phyloP scores from a whole-genome alignment of 2,329 filamentous ascomycete genomes.

The Botrytis pseudocinerea region DNA sequence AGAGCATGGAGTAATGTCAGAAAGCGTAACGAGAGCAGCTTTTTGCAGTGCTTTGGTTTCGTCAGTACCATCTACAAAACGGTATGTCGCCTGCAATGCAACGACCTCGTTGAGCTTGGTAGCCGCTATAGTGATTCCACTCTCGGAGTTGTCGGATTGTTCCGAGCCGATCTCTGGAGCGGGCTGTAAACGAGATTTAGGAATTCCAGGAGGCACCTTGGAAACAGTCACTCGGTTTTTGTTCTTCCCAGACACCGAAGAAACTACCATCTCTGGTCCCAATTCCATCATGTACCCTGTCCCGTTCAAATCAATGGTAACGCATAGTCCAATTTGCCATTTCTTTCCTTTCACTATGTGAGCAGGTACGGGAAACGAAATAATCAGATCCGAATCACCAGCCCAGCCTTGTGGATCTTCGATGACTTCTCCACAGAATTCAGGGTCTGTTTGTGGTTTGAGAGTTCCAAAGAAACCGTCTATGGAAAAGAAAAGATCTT shows the following conservation, averaged over 20 bases:
- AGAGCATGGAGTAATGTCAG: constrained; percentile 14
- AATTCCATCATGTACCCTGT: not conserved
- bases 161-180: not conserved
- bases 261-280: not conserved
- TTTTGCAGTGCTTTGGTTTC: constrained; percentile 15
- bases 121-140: not conserved
- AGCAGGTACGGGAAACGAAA: not conserved
- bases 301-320: not conserved
- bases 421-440: not conserved
- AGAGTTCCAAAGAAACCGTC: constrained; percentile 8
- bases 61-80: not conserved
- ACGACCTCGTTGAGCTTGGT: not conserved
- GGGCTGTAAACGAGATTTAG: not conserved
- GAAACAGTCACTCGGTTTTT: constrained; percentile 5
- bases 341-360: not conserved
- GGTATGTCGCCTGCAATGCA: not conserved
- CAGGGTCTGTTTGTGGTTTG: not conserved
- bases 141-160: not conserved
- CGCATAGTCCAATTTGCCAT: not conserved
- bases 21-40: constrained; percentile 12
- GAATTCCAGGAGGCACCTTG: not conserved
- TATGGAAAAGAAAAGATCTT: not conserved
- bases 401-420: not conserved
- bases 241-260: not conserved
- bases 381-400: not conserved